phyloP scores from a whole-genome alignment of 2,329 filamentous ascomycete genomes.

The Fusarium chlamydosporum region DNA sequence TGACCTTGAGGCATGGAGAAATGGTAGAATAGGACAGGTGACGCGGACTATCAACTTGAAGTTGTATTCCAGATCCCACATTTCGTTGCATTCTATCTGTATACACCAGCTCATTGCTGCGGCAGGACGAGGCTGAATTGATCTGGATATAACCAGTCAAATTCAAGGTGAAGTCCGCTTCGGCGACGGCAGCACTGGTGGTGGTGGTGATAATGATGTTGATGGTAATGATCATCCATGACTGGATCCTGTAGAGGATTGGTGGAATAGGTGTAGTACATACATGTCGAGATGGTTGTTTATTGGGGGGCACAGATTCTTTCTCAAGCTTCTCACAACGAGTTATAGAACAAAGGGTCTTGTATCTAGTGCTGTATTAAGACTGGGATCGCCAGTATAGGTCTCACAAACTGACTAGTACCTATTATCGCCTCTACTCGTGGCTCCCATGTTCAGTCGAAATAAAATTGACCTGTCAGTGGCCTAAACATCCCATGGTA shows the following conservation, averaged over 20 bases:
- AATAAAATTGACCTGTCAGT: constrained; percentile 44
- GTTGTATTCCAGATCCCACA: constrained; percentile 34
- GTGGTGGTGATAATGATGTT: constrained; percentile 28
- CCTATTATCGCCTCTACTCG: constrained; percentile 40
- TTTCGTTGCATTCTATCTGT: constrained; percentile 34
- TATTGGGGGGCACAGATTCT: constrained; percentile 15
- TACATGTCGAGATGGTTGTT: constrained; percentile 31
- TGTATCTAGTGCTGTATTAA: constrained; percentile 6
- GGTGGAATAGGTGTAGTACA: constrained; percentile 36
- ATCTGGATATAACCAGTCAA: constrained; percentile 21
- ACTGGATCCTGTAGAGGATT: constrained; percentile 36
- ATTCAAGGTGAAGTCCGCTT: constrained; percentile 15
- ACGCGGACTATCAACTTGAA: constrained; percentile 41
- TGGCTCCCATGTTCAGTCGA: constrained; percentile 49
- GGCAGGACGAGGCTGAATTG: constrained; percentile 34
- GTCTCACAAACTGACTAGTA: constrained; percentile 42
- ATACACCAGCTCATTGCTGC: constrained; percentile 44
- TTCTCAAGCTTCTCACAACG: constrained; percentile 10
- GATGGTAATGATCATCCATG: constrained; percentile 18
- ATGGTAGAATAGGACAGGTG: constrained; percentile 38
- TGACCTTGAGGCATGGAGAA: constrained; percentile 29
- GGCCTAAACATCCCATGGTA: constrained; percentile 42
- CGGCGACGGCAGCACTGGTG: constrained; percentile 34
- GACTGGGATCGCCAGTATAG: constrained; percentile 20
- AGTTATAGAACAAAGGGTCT: constrained; percentile 32